These are phyloP conservation scores for Dunaliella sp. DNA, from an alignment of 139 green algal genomes.

Conservation along the genomic window DNA sequence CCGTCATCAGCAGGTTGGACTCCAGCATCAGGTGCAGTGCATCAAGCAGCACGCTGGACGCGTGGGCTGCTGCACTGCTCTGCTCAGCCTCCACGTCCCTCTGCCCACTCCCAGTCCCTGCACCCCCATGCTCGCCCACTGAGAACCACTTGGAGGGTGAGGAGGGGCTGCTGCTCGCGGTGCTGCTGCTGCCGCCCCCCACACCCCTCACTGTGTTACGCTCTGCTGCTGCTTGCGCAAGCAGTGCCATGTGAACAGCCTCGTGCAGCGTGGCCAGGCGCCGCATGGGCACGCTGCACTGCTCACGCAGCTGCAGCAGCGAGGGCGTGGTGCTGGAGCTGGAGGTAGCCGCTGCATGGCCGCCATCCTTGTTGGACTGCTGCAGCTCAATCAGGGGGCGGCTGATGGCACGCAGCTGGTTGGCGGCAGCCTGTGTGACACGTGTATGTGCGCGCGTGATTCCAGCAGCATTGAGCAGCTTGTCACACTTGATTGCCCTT, in stretches of 20 bases:
- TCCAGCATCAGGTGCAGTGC: background rate
- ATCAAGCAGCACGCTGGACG: constrained; percentile 1
- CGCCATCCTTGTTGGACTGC: constrained; percentile 15
- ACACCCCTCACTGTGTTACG: no score
- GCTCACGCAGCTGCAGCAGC: constrained; percentile 10
- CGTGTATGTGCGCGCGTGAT: no score
- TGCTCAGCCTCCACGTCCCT: background rate
- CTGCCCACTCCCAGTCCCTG: background rate
- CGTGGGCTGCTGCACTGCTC: background rate
- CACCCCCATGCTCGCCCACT: no score
- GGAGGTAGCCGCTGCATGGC: no score
- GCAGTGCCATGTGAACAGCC: background rate
- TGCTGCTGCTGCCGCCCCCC: background rate
- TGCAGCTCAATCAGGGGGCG: constrained; percentile 14
- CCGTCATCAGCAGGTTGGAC: background rate
- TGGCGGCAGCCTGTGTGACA: background rate
- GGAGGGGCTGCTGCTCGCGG: background rate
- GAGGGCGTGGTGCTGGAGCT: background rate
- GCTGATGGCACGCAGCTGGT: background rate
- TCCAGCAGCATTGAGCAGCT: no score
- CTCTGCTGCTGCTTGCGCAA: background rate
- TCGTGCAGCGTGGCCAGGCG: background rate
- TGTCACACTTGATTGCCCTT: no score
- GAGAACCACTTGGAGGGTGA: background rate
- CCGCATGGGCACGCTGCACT: constrained; percentile 5